phyloP scores from a whole-genome alignment of 805 yeast species.

The Jamesozyma jinghongensis region DNA sequence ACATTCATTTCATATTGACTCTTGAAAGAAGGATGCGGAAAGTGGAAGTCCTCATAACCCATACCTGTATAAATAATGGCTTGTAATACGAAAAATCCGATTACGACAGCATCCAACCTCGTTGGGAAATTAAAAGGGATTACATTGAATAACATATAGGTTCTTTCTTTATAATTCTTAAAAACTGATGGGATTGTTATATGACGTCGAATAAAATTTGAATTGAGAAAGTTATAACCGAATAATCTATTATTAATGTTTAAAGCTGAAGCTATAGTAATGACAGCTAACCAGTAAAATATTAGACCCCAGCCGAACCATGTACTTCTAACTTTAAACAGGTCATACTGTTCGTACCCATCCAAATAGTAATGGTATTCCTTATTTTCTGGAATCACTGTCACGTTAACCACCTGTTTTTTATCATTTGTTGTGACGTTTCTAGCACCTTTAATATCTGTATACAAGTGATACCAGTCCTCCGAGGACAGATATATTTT shows the following conservation, averaged over 20 bases:
- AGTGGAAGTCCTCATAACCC: conserved; percentile 26
- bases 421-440: not conserved
- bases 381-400: conserved; percentile 32
- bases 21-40: conserved; percentile 33
- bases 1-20: conserved; percentile 28
- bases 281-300: conserved; percentile 34
- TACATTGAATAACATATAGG: conserved; percentile 12
- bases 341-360: conserved; percentile 30
- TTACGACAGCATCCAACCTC: conserved; percentile 25
- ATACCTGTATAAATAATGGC: conserved; percentile 29
- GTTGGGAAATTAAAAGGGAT: conserved; percentile 29
- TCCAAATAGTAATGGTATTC: conserved; percentile 28
- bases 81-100: conserved; percentile 26
- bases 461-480: no score
- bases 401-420: conserved; percentile 12
- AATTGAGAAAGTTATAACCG: conserved; percentile 15
- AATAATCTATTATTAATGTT: conserved; percentile 23
- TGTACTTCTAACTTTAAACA: conserved; percentile 33
- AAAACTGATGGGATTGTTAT: conserved; percentile 26
- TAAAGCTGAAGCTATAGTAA: conserved; percentile 26
- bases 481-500: no score
- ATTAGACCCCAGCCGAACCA: conserved; percentile 40
- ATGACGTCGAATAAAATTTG: conserved; percentile 15
- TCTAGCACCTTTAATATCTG: no score
- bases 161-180: conserved; percentile 16